Conservation (phyloP, 2,329 filamentous ascomycete species). For the Diaporthe sp. region DNA sequence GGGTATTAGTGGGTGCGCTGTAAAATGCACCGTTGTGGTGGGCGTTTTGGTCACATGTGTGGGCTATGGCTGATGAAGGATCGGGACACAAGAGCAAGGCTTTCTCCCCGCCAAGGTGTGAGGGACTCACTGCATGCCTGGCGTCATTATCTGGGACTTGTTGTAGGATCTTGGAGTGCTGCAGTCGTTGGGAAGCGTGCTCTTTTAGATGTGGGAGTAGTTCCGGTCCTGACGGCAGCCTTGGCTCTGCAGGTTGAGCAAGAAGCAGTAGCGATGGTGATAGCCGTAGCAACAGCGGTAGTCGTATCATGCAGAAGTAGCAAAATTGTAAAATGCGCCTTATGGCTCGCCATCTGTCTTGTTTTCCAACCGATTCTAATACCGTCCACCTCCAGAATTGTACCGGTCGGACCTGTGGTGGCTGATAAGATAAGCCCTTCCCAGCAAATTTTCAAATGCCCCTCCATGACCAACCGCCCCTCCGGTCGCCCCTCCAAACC, state of each 20-base stretch:
- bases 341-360: background rate
- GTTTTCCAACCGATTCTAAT: background rate
- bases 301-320: background rate
- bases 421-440: conserved; percentile 26
- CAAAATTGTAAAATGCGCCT: conserved; percentile 14
- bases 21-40: background rate
- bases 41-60: background rate
- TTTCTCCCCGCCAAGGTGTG: background rate
- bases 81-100: background rate
- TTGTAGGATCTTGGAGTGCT: background rate
- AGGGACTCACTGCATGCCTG: background rate
- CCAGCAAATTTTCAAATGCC: conserved; percentile 37
- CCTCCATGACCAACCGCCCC: conserved; percentile 1
- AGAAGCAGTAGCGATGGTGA: conserved; percentile 7
- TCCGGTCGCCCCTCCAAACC: background rate
- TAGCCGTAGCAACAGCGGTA: conserved; percentile 1
- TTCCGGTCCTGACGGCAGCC: background rate
- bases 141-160: background rate
- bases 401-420: background rate
- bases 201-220: background rate
- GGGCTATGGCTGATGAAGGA: background rate
- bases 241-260: background rate
- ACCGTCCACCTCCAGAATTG: background rate
- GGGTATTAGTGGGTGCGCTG: background rate
- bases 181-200: background rate